These are phyloP conservation scores for Ramaria sp. DNA, from an alignment of 768 basidiomycete genomes.

Conservation along the genomic window DNA sequence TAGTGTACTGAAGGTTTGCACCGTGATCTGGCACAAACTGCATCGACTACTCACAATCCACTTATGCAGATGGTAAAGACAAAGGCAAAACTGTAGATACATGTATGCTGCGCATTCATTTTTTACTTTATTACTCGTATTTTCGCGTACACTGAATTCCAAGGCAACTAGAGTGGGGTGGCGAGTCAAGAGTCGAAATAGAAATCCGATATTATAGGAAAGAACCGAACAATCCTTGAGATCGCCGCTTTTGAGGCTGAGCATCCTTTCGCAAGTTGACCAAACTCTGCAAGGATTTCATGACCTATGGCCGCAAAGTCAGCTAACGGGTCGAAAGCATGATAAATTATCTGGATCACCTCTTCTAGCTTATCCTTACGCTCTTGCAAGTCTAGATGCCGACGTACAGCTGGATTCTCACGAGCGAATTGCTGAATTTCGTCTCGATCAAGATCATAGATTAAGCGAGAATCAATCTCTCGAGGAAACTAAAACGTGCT, in stretches of 20 bases:
- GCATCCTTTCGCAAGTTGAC: constrained; percentile 81
- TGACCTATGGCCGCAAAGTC: constrained; percentile 44
- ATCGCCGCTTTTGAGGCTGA: constrained; percentile 59
- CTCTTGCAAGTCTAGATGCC: constrained; percentile 89
- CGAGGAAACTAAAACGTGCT: constrained; percentile 67
- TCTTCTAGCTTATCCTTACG: constrained; percentile 97
- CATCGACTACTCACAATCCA: neutral
- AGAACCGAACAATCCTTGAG: constrained; percentile 64
- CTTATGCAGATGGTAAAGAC: constrained; percentile 9
- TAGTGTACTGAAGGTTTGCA: constrained; percentile 62
- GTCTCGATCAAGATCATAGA: constrained; percentile 85
- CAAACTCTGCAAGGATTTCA: constrained; percentile 89
- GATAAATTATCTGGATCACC: constrained; percentile 28
- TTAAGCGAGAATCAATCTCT: constrained; percentile 87
- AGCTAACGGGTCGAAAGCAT: constrained; percentile 7
- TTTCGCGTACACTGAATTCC: neutral
- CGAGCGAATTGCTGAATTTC: constrained; percentile 89
- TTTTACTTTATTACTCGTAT: neutral
- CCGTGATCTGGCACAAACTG: neutral
- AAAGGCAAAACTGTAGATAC: constrained; percentile 32
- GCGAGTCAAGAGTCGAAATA: neutral
- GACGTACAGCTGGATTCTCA: constrained; percentile 83
- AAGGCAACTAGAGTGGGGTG: neutral
- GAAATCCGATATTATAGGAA: constrained; percentile 8
- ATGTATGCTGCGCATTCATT: neutral